These are phyloP conservation scores for Chromosphaera perkinsii DNA, from an alignment of 208 protist species.

Conservation along the genomic window DNA sequence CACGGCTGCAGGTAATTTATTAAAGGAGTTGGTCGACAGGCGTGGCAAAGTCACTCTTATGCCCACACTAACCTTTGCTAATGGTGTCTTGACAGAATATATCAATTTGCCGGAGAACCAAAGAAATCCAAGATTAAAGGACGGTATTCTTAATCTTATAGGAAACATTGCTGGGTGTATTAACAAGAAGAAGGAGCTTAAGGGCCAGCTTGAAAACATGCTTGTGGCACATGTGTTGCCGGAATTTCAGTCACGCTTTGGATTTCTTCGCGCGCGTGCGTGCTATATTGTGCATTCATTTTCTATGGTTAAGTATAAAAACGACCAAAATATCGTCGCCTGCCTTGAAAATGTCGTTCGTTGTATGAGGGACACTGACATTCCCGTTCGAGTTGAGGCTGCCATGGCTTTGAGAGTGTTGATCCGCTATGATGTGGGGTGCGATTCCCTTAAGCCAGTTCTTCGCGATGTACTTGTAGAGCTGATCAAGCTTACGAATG, in stretches of 20 bases:
- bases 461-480: not conserved
- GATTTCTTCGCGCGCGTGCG: constrained; percentile 10
- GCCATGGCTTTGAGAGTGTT: not conserved
- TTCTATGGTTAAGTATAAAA: not conserved
- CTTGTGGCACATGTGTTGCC: constrained; percentile 18
- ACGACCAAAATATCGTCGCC: not conserved
- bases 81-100: not conserved
- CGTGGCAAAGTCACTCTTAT: not conserved
- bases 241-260: not conserved
- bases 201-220: constrained; percentile 2
- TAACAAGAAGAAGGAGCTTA: constrained; percentile 18
- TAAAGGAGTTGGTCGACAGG: constrained; percentile 5
- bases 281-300: constrained; percentile 13
- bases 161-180: constrained; percentile 1
- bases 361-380: not conserved
- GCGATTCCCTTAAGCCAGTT: not conserved
- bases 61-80: not conserved
- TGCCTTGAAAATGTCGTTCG: not conserved
- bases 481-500: constrained; percentile 4
- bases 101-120: not conserved
- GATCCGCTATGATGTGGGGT: not conserved
- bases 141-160: constrained; percentile 10
- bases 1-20: not conserved
- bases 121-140: not conserved
- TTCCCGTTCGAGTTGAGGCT: not conserved